phyloP scores from a whole-genome alignment of 768 basidiomycete genomes.

The Suillus variegatus region DNA sequence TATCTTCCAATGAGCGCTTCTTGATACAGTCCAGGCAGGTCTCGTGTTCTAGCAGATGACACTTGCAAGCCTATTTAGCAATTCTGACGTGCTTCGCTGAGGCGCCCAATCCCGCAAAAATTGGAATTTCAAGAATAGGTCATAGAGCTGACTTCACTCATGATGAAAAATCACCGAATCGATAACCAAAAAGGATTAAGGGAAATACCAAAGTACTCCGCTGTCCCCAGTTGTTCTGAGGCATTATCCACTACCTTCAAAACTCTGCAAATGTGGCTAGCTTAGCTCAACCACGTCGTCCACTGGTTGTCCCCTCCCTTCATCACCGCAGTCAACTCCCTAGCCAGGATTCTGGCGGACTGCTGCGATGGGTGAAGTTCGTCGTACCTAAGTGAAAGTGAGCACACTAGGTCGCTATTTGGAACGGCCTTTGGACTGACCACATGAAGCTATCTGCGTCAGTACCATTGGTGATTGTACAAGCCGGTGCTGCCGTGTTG shows the following conservation, averaged over 20 bases:
- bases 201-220: not conserved
- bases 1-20: slow-evolving; percentile 1
- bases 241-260: not conserved
- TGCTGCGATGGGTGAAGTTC: slow-evolving; percentile 66
- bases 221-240: not conserved
- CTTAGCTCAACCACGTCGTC: slow-evolving; percentile 52
- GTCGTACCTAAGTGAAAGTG: slow-evolving; percentile 32
- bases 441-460: slow-evolving; percentile 62
- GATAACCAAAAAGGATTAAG: not conserved
- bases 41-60: not conserved
- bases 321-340: slow-evolving; percentile 50
- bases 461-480: slow-evolving; percentile 36
- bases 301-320: slow-evolving; percentile 44
- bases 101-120: not conserved
- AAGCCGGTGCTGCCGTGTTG: slow-evolving; percentile 28
- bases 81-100: not conserved
- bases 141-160: not conserved
- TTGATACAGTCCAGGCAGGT: not conserved
- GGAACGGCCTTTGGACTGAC: slow-evolving; percentile 32
- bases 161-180: not conserved
- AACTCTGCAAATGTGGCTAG: slow-evolving; percentile 1
- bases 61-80: not conserved
- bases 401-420: not conserved
- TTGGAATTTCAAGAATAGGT: not conserved
- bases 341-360: slow-evolving; percentile 52